Evolutionary conservation across 2,329 filamentous ascomycete species (phyloP), one percentile per base, ranked within the genome.

Genomic region (Trichoderma atrobrunneum): DNA sequence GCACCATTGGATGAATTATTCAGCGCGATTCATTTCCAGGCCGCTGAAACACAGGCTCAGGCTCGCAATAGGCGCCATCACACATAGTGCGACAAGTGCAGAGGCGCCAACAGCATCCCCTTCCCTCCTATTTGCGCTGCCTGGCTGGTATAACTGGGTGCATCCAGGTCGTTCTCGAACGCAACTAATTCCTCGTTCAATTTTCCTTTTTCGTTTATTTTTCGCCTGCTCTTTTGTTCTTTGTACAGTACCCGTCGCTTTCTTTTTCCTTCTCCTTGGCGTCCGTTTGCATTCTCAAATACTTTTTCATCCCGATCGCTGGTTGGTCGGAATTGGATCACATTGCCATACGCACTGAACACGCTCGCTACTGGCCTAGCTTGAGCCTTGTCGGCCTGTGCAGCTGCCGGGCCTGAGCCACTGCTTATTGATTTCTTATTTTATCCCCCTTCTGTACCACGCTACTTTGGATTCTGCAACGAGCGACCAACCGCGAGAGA

Each of bases 21-120:
- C 65, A 59, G 65, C 65, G 48, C 62, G 43, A 34, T 65, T 54
- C 62, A 65, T 51, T 65, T 43, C 12, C 54, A 28, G 26, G 56
- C 7, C 36, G 56, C 56, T 69, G 65, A 69, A 69, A 69, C 65
- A 69, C 26, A 39, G 26, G 65, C 26, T 24, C 64, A 59, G 28
- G 24, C 56, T 32, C 36, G 56, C 54, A 24, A 68, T 60, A 59
- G 65, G 65, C 54, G 65, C 39, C 57, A n/a, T 70, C 39, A 54
- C 34, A 61, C 67, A 54, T 70, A 54, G 67, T 70, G 67, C 67
- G 67, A 70, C 67, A 70, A 11, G 12, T 62, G 67, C 39, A 61
- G 24, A 51, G 51, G 51, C 64, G 64, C 64, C 64, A 57, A 67
- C 48, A 24, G 26, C 56, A 60, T 60, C 57, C 30, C 30, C 57